Base-by-base conservation (phyloP, 1,284 basidiomycete species). In the Ceratobasidium sp. region DNA sequence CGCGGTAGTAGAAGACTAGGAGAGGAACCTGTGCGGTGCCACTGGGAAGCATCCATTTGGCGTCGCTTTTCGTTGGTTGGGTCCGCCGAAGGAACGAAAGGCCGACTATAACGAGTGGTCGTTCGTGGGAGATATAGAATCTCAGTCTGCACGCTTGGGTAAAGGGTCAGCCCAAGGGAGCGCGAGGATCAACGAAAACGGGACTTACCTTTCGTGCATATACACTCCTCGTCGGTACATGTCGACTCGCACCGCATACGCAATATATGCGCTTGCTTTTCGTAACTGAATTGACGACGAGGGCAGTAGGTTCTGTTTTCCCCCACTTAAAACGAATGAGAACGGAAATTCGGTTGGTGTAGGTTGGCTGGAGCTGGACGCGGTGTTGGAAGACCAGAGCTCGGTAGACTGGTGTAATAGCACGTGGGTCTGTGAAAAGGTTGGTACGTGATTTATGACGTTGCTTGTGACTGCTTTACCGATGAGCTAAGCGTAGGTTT, bases 61-160 rank as follows among this genome's bases (percentile, higher is more conserved):
- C 60, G 72, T 55, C 72, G 72, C 49, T 76, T 76, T 55, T 76
- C 72, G 51, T 64, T 76, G 28, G 61, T 63, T n/a, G 61, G 61
- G 44, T 61, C 72, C 46, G 63, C 49, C 26, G 39, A 3, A 28
- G 72, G 72, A 7, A 76, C 51, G 44, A 76, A 76, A 6, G 72
- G 72, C 26, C 60, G 42, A 23, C 23, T 49, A 23, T 76, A 76
- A 18, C 46, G 46, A 15, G 4, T 40, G 0, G 72, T 76, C n/a
- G 72, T 76, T 42, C 72, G 61, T n/a, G 72, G 72, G 44, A 76
- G 72, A 44, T 76, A 39, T 10, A 76, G 61, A 28, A 76, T 42
- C 33, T 76, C 61, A 12, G 72, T 56, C 40, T 76, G 72, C 18
- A 76, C 28, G 39, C 72, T 76, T 28, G 33, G 23, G 33, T 18